Base-by-base conservation (phyloP, 305 asterid genomes). In the Fraxinus paxiana region DNA sequence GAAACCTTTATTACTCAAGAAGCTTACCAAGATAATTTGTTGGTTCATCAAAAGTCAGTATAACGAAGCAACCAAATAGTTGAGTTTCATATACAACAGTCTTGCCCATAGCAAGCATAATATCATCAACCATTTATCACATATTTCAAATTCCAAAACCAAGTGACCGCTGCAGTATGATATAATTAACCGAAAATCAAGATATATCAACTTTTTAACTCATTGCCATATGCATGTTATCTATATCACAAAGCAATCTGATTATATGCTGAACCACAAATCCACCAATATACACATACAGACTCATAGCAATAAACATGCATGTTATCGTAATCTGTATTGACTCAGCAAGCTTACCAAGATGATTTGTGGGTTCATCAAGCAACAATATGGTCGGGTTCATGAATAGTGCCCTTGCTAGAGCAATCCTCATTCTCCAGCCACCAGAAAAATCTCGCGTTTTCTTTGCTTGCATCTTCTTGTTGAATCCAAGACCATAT, bases 391-490 rank as follows among this genome's bases (percentile, higher is more conserved):
- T 84, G 22, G 99, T 96, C 48, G 98, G 98, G 61, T 94, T 96
- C 93, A 96, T 96, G 88, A 96, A 96, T 78, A 96, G 90, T 54
- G 99, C 99, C 78, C 99, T 88, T 22, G 99, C 99, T 48, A 96
- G 83, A 86, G 98, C 98, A 85, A 96, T 96, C 87, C 99, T 92
- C 99, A 96, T 96, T 83, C 99, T 94, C 99, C 98, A 96, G 38
- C 99, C 99, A 85, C 99, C 99, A 83, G 99, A 94, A 75, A 95
- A 94, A 81, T 95, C 99, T 0, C 96, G 89, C 18, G 99, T 94
- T 83, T 94, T 95, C 97, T 94, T 91, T 31, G 28, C 95, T 89
- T 95, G 99, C 99, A 95, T 95, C 85, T 89, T 76, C 90, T 95
- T 94, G 89, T 76, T 80, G 79, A 95, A 95, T 59, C 99, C 98